Percentiles rank a stretch among this genome's conserved stretches.
These are phyloP conservation scores for Diaporthe capsici DNA, from an alignment of 2,329 filamentous ascomycete species.

Conservation along the genomic window DNA sequence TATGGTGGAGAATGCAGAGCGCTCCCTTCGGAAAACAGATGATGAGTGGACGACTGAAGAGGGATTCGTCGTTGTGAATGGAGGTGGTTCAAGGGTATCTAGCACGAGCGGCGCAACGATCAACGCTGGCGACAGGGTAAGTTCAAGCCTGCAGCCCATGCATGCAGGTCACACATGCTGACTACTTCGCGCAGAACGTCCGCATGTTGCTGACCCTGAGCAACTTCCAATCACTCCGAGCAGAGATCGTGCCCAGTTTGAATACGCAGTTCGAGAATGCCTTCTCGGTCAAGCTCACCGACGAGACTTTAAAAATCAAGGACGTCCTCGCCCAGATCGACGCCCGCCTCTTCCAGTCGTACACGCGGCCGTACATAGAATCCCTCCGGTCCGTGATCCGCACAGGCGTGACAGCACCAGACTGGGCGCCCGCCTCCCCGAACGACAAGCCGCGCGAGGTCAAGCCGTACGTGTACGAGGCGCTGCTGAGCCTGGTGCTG, in stretches of 20 bases:
- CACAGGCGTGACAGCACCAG: slow-evolving; percentile 77
- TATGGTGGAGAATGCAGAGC: slow-evolving; percentile 97
- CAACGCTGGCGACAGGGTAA: slow-evolving; percentile 70
- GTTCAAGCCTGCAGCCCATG: slow-evolving; percentile 44
- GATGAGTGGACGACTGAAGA: slow-evolving; percentile 72
- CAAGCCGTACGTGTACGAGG: slow-evolving; percentile 89
- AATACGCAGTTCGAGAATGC: slow-evolving; percentile 93
- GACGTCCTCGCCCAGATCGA: slow-evolving; percentile 95
- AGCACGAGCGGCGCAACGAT: slow-evolving; percentile 60
- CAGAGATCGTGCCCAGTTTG: slow-evolving; percentile 87
- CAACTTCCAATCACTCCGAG: slow-evolving; percentile 87
- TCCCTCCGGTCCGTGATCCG: slow-evolving; percentile 78
- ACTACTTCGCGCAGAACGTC: slow-evolving; percentile 74
- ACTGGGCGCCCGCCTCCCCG: slow-evolving; percentile 76
- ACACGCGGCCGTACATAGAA: slow-evolving; percentile 83
- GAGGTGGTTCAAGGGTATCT: slow-evolving; percentile 49
- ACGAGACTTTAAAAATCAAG: slow-evolving; percentile 91
- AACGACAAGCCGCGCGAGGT: slow-evolving; percentile 78
- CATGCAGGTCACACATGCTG: neutral
- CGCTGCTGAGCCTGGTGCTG: slow-evolving; percentile 86
- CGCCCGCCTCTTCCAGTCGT: slow-evolving; percentile 89
- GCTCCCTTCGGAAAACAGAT: slow-evolving; percentile 74
- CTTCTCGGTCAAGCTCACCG: slow-evolving; percentile 94
- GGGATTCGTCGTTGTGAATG: slow-evolving; percentile 53
- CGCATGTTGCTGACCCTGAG: slow-evolving; percentile 94